phyloP scores from a whole-genome alignment of 805 yeast species.

The Hanseniaspora valbyensis region DNA sequence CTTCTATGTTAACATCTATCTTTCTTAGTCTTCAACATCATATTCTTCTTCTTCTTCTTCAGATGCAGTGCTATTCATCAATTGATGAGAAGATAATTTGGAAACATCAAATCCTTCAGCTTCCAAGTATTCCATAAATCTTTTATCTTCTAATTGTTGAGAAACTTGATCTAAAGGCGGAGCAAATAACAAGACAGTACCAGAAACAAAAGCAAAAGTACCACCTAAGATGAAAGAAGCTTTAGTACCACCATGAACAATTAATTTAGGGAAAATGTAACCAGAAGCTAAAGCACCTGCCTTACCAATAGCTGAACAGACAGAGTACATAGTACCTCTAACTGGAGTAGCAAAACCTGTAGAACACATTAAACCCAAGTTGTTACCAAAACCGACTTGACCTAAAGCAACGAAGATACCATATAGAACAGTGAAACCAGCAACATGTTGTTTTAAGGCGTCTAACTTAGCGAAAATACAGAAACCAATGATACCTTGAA shows the following conservation, averaged over 20 bases:
- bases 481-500: slow-evolving; percentile 72
- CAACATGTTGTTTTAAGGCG: slow-evolving; percentile 48
- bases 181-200: slow-evolving; percentile 54
- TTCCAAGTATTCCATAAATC: slow-evolving; percentile 54
- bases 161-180: slow-evolving; percentile 81
- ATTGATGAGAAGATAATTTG: background rate
- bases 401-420: slow-evolving; percentile 84
- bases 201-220: slow-evolving; percentile 9
- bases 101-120: slow-evolving; percentile 57
- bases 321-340: slow-evolving; percentile 82
- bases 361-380: slow-evolving; percentile 77
- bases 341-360: slow-evolving; percentile 78
- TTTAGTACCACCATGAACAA: slow-evolving; percentile 47
- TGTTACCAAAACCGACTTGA: slow-evolving; percentile 81
- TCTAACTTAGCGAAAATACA: slow-evolving; percentile 68
- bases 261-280: slow-evolving; percentile 75
- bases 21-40: background rate
- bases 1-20: slow-evolving; percentile 7
- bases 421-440: slow-evolving; percentile 70
- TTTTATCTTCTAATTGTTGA: slow-evolving; percentile 62
- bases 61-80: background rate
- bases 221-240: slow-evolving; percentile 29
- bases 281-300: slow-evolving; percentile 89
- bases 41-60: background rate
- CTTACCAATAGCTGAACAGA: slow-evolving; percentile 86